phyloP scores from a whole-genome alignment of 306 rosid species.

The Leucaena leucocephala region DNA sequence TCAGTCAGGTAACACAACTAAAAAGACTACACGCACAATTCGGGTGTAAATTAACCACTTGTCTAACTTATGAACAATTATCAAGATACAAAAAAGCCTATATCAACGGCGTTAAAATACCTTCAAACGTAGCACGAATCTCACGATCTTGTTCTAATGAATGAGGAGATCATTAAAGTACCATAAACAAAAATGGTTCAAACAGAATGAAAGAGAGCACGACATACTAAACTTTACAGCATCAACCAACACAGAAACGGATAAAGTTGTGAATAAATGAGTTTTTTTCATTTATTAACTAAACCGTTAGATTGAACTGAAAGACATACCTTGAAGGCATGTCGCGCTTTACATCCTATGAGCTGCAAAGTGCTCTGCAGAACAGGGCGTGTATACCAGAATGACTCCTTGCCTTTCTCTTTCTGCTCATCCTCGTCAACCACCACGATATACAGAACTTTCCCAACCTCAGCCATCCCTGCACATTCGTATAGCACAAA shows the following conservation, averaged over 20 bases:
- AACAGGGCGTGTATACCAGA: slow-evolving; percentile 75
- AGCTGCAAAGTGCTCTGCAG: slow-evolving; percentile 86
- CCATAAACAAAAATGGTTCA: not conserved
- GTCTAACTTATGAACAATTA: slow-evolving; percentile 17
- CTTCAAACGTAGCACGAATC: not conserved
- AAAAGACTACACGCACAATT: not conserved
- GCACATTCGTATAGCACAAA: slow-evolving; percentile 2
- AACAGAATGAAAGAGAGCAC: not conserved
- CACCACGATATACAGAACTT: slow-evolving; percentile 72
- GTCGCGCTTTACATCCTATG: slow-evolving; percentile 95
- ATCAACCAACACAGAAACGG: not conserved
- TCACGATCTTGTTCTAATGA: not conserved
- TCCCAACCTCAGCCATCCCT: slow-evolving; percentile 43
- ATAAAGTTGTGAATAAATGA: not conserved
- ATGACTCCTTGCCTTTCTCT: slow-evolving; percentile 61
- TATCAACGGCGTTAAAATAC: slow-evolving; percentile 35
- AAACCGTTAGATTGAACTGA: not conserved
- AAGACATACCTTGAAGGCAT: slow-evolving; percentile 78
- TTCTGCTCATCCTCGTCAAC: slow-evolving; percentile 58
- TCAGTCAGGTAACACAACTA: not conserved
- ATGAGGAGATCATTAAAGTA: not conserved
- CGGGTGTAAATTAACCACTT: slow-evolving; percentile 6
- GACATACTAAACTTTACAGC: not conserved
- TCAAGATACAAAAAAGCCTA: slow-evolving; percentile 32
- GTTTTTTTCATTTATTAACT: not conserved